Conservation (phyloP, 1,284 basidiomycete species). For the Retiboletus flavoniger region DNA sequence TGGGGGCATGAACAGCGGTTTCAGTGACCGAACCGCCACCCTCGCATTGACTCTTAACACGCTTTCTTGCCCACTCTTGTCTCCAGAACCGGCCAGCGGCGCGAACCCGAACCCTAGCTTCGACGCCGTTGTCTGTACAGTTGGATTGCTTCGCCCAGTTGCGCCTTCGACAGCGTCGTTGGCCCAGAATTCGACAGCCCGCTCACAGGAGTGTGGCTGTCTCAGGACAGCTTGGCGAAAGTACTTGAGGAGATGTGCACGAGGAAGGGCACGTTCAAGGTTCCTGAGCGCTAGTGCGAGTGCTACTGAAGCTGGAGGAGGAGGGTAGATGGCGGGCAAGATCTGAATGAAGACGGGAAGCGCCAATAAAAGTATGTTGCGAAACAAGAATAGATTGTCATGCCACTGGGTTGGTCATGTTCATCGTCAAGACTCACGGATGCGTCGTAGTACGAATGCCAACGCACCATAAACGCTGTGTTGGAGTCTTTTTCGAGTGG, state of each 20-base stretch:
- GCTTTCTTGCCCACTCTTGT: constrained; percentile 30
- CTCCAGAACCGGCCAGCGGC: constrained; percentile 20
- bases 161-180: constrained; percentile 51
- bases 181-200: constrained; percentile 54
- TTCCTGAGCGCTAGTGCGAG: constrained; percentile 32
- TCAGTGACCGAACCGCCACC: constrained; percentile 39
- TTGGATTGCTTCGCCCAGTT: constrained; percentile 45
- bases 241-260: constrained; percentile 54
- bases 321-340: constrained; percentile 35
- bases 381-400: constrained; percentile 53
- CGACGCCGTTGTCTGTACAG: constrained; percentile 50
- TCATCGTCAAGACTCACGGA: constrained; percentile 2
- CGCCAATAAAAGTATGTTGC: constrained; percentile 56
- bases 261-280: constrained; percentile 42
- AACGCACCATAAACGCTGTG: constrained; percentile 55
- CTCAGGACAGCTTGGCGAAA: constrained; percentile 56
- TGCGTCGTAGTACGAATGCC: background rate
- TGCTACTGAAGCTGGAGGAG: constrained; percentile 18
- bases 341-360: constrained; percentile 54
- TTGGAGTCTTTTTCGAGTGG: constrained; percentile 40
- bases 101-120: constrained; percentile 49
- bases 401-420: constrained; percentile 53
- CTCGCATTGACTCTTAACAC: constrained; percentile 41
- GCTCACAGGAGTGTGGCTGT: constrained; percentile 45
- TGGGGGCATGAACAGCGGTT: constrained; percentile 30